phyloP scores from a whole-genome alignment of 352 stramenopile genomes.

The Thraustochytrium aureum region DNA sequence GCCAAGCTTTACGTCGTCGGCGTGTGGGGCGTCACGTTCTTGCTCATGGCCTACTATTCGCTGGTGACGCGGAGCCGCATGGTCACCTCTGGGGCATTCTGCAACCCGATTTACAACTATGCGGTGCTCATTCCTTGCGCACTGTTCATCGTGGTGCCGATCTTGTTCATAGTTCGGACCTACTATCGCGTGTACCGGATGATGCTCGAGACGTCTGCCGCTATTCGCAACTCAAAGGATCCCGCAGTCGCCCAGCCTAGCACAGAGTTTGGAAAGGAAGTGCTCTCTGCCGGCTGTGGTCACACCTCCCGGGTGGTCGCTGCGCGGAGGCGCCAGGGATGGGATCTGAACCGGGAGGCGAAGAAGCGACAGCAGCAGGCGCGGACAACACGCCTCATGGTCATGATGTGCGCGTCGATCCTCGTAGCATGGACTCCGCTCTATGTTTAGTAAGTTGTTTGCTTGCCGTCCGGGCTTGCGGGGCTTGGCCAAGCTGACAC shows the following conservation, averaged over 20 bases:
- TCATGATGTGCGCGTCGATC: slow-evolving; percentile 50
- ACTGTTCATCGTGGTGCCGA: slow-evolving; percentile 14
- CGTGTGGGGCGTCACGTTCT: slow-evolving; percentile 12
- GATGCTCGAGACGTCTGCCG: too few relatives aligned
- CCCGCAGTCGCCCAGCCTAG: too few relatives aligned
- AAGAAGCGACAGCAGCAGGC: not conserved
- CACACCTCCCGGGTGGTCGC: too few relatives aligned
- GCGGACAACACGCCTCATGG: slow-evolving; percentile 15
- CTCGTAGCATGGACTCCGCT: slow-evolving; percentile 25
- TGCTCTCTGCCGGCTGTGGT: too few relatives aligned
- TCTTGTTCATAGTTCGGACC: slow-evolving; percentile 24
- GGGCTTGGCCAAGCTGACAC: not conserved
- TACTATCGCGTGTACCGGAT: slow-evolving; percentile 36
- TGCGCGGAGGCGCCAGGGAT: too few relatives aligned
- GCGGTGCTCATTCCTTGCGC: slow-evolving; percentile 29
- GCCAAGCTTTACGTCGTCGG: slow-evolving; percentile 16
- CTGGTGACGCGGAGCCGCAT: slow-evolving; percentile 1
- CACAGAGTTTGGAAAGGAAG: too few relatives aligned
- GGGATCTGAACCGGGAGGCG: too few relatives aligned
- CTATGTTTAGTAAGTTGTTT: slow-evolving; percentile 27
- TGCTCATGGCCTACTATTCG: slow-evolving; percentile 9
- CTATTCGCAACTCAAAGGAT: too few relatives aligned
- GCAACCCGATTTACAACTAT: slow-evolving; percentile 52
- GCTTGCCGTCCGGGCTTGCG: not conserved
- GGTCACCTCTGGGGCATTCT: slow-evolving; percentile 33